phyloP scores from a whole-genome alignment of 352 stramenopile genomes.

The Phytophthora megakarya region DNA sequence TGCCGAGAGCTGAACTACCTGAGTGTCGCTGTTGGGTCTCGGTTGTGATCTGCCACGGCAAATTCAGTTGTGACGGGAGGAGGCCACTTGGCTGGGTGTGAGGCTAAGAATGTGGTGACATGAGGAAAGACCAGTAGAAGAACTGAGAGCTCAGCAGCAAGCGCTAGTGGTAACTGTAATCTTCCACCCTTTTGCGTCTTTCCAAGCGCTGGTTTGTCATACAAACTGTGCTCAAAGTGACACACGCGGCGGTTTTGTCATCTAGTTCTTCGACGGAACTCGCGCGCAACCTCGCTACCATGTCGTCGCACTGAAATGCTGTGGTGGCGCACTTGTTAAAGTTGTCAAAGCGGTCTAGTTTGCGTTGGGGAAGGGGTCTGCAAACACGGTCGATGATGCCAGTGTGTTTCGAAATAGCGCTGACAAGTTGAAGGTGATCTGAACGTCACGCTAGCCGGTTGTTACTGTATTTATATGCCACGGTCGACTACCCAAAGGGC shows the following conservation, averaged over 20 bases:
- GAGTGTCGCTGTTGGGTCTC: slow-evolving; percentile 17
- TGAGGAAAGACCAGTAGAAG: slow-evolving; percentile 30
- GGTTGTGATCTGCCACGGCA: slow-evolving; percentile 38
- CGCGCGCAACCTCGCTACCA: slow-evolving; percentile 23
- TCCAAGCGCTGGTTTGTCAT: slow-evolving; percentile 30
- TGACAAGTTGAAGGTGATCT: slow-evolving; percentile 17
- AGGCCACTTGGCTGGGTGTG: slow-evolving; percentile 22
- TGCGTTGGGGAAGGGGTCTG: slow-evolving; percentile 20
- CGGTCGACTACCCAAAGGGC: slow-evolving; percentile 32
- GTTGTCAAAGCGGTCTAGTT: slow-evolving; percentile 14
- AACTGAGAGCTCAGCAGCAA: slow-evolving; percentile 23
- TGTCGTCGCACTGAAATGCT: slow-evolving; percentile 33
- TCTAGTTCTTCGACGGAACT: slow-evolving; percentile 39
- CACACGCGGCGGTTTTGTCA: slow-evolving; percentile 33
- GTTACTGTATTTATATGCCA: slow-evolving; percentile 11
- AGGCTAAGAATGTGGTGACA: slow-evolving; percentile 35
- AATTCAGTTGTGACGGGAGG: slow-evolving; percentile 31
- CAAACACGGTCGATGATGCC: background rate
- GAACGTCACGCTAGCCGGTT: slow-evolving; percentile 14
- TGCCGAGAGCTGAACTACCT: slow-evolving; percentile 13
- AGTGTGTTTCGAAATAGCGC: slow-evolving; percentile 8
- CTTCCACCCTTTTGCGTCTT: slow-evolving; percentile 36
- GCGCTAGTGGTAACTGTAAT: no score
- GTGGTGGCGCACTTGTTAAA: slow-evolving; percentile 8
- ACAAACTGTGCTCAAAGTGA: slow-evolving; percentile 40